These are phyloP conservation scores for Mortierella alpina DNA, from an alignment of 192 early-diverging fungal species.

Conservation along the genomic window DNA sequence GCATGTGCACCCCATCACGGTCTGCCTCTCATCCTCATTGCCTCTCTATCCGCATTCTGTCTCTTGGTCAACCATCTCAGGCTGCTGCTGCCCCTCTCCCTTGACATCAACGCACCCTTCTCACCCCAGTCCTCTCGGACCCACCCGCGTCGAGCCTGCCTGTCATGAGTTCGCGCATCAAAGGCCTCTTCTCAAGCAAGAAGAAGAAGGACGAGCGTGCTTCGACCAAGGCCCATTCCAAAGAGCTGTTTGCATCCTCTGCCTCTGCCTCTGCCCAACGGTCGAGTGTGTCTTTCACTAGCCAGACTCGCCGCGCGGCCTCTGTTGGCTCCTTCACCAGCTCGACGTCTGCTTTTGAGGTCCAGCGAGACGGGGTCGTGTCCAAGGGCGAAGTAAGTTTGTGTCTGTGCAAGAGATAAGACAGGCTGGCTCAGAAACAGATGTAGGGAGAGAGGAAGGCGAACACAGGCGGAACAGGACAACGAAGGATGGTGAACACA, in stretches of 20 bases:
- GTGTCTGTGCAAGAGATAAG: not conserved
- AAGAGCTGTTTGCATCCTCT: slow-evolving; percentile 19
- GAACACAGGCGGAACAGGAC: not conserved
- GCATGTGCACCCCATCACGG: too few species aligned
- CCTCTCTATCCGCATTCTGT: too few species aligned
- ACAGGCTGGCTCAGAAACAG: too few species aligned
- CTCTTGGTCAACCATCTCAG: too few species aligned
- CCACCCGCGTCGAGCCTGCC: too few species aligned
- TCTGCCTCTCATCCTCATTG: too few species aligned
- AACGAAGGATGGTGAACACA: slow-evolving; percentile 1
- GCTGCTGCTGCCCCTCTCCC: too few species aligned
- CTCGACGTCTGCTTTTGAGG: slow-evolving; percentile 12
- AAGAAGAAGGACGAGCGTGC: slow-evolving; percentile 41
- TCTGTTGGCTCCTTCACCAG: slow-evolving; percentile 21
- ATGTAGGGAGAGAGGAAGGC: not conserved
- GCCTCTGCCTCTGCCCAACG: slow-evolving; percentile 2
- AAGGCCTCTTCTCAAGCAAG: slow-evolving; percentile 51
- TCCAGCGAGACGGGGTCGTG: slow-evolving; percentile 7
- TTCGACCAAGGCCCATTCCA: slow-evolving; percentile 8
- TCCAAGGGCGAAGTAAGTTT: slow-evolving; percentile 23
- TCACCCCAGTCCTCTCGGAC: too few species aligned
- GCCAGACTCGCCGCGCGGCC: slow-evolving; percentile 8
- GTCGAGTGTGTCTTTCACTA: slow-evolving; percentile 5
- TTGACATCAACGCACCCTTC: too few species aligned
- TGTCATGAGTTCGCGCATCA: slow-evolving; percentile 48